Conservation (phyloP, 192 early-diverging fungal species). For the Backusella luteola region DNA sequence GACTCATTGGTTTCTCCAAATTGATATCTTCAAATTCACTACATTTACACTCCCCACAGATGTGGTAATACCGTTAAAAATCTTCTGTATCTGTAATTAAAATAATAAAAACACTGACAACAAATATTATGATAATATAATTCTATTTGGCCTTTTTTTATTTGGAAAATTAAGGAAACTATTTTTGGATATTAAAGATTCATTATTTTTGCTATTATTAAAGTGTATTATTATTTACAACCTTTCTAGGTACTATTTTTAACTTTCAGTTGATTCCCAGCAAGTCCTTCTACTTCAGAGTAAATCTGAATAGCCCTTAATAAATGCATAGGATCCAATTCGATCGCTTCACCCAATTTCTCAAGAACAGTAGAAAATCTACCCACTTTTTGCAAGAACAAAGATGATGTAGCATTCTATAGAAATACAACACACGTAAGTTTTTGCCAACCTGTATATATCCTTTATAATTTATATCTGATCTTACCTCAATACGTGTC, state of each 20-base stretch:
- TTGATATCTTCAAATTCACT: no score
- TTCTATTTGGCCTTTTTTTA: not conserved
- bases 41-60: no score
- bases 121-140: not conserved
- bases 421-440: not conserved
- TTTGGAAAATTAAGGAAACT: no score
- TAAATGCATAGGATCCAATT: slow-evolving; percentile 58
- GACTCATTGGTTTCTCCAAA: no score
- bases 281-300: slow-evolving; percentile 40
- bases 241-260: not conserved
- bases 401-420: slow-evolving; percentile 59
- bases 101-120: no score
- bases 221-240: not conserved
- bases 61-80: no score
- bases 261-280: not conserved
- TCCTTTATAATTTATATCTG: not conserved
- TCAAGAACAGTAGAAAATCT: slow-evolving; percentile 57
- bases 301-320: slow-evolving; percentile 65
- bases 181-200: not conserved
- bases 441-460: not conserved
- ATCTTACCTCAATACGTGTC: slow-evolving; percentile 52
- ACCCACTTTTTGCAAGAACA: slow-evolving; percentile 55
- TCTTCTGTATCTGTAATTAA: no score
- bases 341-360: slow-evolving; percentile 56
- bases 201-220: not conserved